Percentiles rank a stretch among this genome's conserved stretches.
These are phyloP conservation scores for Clavispora fructus DNA, from an alignment of 805 yeast genomes.

Conservation along the genomic window DNA sequence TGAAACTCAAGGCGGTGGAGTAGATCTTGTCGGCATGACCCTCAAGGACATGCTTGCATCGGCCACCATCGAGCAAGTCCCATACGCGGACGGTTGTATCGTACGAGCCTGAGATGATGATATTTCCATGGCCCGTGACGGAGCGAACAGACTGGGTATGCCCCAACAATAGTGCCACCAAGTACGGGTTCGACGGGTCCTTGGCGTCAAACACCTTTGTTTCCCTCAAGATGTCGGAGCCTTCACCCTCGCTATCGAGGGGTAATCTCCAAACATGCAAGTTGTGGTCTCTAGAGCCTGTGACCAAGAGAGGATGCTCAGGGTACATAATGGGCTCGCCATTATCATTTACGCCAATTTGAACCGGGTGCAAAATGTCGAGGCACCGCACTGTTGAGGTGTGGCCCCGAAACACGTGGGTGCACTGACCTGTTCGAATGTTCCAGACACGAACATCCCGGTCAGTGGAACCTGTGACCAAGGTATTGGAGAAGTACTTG, in stretches of 20 bases:
- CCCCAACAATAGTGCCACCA: conserved; percentile 26
- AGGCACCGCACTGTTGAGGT: conserved; percentile 90
- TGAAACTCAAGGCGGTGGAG: conserved; percentile 76
- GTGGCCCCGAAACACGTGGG: conserved; percentile 89
- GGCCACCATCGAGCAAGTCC: conserved; percentile 68
- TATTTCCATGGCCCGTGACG: conserved; percentile 78
- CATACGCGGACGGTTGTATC: conserved; percentile 89
- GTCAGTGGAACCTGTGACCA: conserved; percentile 93
- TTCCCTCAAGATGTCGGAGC: conserved; percentile 31
- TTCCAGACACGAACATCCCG: conserved; percentile 94
- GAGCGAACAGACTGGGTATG: conserved; percentile 82
- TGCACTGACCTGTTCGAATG: conserved; percentile 74
- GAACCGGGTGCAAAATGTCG: conserved; percentile 69
- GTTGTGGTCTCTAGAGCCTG: conserved; percentile 43
- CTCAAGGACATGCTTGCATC: conserved; percentile 63
- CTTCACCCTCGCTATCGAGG: conserved; percentile 32
- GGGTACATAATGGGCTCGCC: conserved; percentile 58
- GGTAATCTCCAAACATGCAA: conserved; percentile 56
- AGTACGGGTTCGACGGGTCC: conserved; percentile 24
- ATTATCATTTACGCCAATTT: conserved; percentile 55
- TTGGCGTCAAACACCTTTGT: conserved; percentile 27
- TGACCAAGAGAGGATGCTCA: conserved; percentile 55
- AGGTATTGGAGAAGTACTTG: conserved; percentile 73
- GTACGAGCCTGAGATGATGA: conserved; percentile 83
- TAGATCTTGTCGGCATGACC: conserved; percentile 90